Percentiles rank a stretch among this genome's conserved stretches.
These are phyloP conservation scores for Phoma sp. DNA, from an alignment of 2,329 filamentous ascomycete genomes.

Conservation along the genomic window DNA sequence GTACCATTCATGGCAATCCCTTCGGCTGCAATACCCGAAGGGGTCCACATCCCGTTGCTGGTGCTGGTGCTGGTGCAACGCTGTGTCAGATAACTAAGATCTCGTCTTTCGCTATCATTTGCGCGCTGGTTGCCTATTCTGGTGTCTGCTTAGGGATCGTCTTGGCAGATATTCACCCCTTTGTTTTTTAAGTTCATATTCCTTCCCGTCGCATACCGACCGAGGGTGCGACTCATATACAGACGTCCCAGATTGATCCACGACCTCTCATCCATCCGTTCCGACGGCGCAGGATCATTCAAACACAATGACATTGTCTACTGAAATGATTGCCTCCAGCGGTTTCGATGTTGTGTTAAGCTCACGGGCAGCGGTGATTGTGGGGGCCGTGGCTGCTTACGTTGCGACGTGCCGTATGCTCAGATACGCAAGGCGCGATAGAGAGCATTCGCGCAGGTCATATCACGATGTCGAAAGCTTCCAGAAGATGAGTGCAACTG, in stretches of 20 bases:
- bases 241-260: background rate
- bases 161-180: background rate
- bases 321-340: background rate
- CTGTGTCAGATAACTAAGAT: no score
- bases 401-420: conserved; percentile 43
- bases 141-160: background rate
- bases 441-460: conserved; percentile 50
- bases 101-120: background rate
- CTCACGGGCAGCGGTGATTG: conserved; percentile 3
- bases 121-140: conserved; percentile 1
- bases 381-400: conserved; percentile 34
- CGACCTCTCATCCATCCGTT: background rate
- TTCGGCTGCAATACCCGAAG: no score
- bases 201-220: background rate
- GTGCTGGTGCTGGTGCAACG: no score
- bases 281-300: background rate
- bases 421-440: conserved; percentile 48
- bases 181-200: background rate
- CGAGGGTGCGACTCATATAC: background rate
- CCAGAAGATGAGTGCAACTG: conserved; percentile 60
- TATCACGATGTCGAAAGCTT: conserved; percentile 55
- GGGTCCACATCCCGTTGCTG: no score
- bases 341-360: background rate
- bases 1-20: no score
- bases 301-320: conserved; percentile 1